Percentiles rank a stretch among this genome's conserved stretches.
Evolutionary conservation across 306 rosid species (phyloP).

Genomic region (Dalbergia oliveri): DNA sequence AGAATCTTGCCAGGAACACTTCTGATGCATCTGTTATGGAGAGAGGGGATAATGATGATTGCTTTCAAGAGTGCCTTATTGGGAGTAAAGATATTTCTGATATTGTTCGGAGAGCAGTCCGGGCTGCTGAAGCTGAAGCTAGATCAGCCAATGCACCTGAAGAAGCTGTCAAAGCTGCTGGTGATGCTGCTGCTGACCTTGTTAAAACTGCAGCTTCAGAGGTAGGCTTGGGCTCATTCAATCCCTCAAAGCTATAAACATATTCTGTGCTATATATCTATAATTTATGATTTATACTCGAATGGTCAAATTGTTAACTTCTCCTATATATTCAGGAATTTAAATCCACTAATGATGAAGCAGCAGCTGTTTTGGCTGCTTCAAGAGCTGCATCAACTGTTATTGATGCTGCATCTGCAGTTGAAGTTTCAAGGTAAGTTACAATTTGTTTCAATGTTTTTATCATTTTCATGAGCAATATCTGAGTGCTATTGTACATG

Average conservation of each 20-base stretch:
- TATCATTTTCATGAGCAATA: neutral
- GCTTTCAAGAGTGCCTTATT: slow-evolving; percentile 80
- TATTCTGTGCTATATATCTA: neutral
- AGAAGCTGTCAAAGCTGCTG: slow-evolving; percentile 95
- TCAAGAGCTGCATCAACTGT: slow-evolving; percentile 91
- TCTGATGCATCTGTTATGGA: slow-evolving; percentile 60
- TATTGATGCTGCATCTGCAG: slow-evolving; percentile 87
- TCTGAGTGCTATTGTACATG: slow-evolving; percentile 2
- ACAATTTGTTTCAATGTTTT: slow-evolving; percentile 10
- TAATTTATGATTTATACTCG: neutral
- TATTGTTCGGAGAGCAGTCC: slow-evolving; percentile 84
- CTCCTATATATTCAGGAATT: slow-evolving; percentile 68
- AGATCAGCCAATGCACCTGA: slow-evolving; percentile 92
- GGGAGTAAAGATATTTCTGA: slow-evolving; percentile 83
- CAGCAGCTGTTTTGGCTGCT: slow-evolving; percentile 89
- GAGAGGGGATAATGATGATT: slow-evolving; percentile 86
- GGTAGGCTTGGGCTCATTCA: slow-evolving; percentile 50
- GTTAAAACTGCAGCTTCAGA: slow-evolving; percentile 96
- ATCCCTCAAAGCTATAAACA: neutral
- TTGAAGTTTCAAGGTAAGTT: slow-evolving; percentile 84
- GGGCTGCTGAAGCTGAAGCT: slow-evolving; percentile 95
- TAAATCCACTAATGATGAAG: slow-evolving; percentile 71
- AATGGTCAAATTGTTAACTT: slow-evolving; percentile 34
- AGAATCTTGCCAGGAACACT: slow-evolving; percentile 52
- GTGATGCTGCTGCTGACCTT: slow-evolving; percentile 96